Base-by-base conservation (phyloP, 163 green algal genomes). In the Scenedesmus sp. region DNA sequence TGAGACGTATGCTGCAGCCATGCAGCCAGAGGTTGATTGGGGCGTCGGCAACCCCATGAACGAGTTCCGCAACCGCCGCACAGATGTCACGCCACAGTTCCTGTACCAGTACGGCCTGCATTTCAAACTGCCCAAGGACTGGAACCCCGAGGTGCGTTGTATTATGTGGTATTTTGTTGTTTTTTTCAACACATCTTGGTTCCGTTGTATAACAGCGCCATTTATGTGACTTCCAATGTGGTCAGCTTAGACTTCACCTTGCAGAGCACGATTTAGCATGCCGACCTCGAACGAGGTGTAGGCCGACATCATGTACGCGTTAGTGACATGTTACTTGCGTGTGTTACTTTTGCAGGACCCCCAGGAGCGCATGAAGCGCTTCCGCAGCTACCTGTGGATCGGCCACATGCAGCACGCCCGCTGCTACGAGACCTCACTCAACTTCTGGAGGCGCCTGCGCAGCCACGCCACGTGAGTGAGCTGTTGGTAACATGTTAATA, bases 11-110 rank as follows among this genome's bases (percentile, higher is more conserved):
- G 70, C 57, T 56, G 91, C 55, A 7, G 86, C 91, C 8, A 93
- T 81, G 56, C n/a, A 52, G 2, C 57, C 84, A 2, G 64, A 79
- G 16, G 94, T 96, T 70, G 93, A 89, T 64, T 97, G 96, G 96
- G 96, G 92, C 64, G 23, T 91, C 0, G 64, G 86, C 9, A 92
- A 92, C 15, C 81, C n/a, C 4, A 67, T 57, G 67, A 92, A 87
- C 15, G 90, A 93, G 84, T 93, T 93, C 90, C 67, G 89, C 52
- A 86, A 92, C 73, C 64, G 89, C 67, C 82, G 81, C 67, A 86
- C 60, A 20, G 81, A 92, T 56, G 83, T 86, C 5, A 92, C 83
- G 56, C 82, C 70, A 9, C 66, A 92, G 83, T 88, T 92, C 73
- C 74, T 89, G 20, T 64, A 86, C n/a, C 89, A 92, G 83, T 90